phyloP scores from a whole-genome alignment of 2,329 filamentous ascomycete genomes.

The Coniochaeta sp. region DNA sequence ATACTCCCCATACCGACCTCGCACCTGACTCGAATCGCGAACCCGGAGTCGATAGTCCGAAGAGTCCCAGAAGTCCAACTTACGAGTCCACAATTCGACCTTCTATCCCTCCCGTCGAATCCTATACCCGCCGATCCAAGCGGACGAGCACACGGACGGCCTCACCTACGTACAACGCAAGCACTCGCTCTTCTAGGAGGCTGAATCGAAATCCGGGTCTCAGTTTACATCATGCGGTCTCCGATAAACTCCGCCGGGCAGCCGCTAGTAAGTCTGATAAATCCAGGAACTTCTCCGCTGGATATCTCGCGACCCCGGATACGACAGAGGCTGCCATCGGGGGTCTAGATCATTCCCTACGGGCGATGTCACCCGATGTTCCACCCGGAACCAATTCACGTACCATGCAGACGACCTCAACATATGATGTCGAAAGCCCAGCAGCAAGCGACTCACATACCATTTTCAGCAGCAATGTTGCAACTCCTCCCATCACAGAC shows the following conservation, averaged over 20 bases:
- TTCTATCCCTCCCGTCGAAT: slow-evolving; percentile 16
- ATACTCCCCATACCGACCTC: neutral
- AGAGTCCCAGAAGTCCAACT: slow-evolving; percentile 14
- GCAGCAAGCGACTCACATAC: slow-evolving; percentile 48
- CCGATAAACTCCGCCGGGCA: slow-evolving; percentile 31
- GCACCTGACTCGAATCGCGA: slow-evolving; percentile 17
- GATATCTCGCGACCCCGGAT: slow-evolving; percentile 49
- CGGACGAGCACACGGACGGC: slow-evolving; percentile 22
- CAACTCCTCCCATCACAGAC: slow-evolving; percentile 70
- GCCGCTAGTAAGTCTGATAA: slow-evolving; percentile 20
- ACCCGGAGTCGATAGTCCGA: slow-evolving; percentile 22
- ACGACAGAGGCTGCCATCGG: slow-evolving; percentile 35
- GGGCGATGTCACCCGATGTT: slow-evolving; percentile 30
- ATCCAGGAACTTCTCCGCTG: slow-evolving; percentile 19
- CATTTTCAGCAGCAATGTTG: slow-evolving; percentile 55
- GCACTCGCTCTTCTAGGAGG: slow-evolving; percentile 22
- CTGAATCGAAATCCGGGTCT: slow-evolving; percentile 18
- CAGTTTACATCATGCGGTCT: slow-evolving; percentile 20
- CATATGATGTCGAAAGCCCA: slow-evolving; percentile 43
- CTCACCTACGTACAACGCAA: slow-evolving; percentile 23
- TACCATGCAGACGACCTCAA: slow-evolving; percentile 23
- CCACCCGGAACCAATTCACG: slow-evolving; percentile 38
- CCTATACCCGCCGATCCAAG: slow-evolving; percentile 21
- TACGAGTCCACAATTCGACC: slow-evolving; percentile 11
- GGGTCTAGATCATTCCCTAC: slow-evolving; percentile 25